Evolutionary conservation across 805 yeast species (phyloP).

Genomic region (Wickerhamomyces kurtzmanii): DNA sequence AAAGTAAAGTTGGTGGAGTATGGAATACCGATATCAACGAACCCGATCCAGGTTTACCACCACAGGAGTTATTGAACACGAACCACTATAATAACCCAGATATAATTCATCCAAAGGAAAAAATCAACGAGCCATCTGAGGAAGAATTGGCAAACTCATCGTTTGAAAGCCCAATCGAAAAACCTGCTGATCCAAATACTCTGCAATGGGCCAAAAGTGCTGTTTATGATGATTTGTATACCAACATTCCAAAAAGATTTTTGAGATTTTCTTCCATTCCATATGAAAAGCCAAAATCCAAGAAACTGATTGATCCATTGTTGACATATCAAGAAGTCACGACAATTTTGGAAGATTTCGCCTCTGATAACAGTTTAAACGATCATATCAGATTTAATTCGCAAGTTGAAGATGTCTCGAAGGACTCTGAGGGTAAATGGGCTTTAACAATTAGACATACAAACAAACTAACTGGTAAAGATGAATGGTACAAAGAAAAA

Average conservation of each 20-base stretch:
- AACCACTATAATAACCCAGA: conserved; percentile 23
- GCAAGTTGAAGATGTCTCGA: conserved; percentile 26
- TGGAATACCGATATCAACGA: conserved; percentile 22
- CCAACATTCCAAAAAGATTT: conserved; percentile 28
- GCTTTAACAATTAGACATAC: conserved; percentile 16
- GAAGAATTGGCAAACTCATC: conserved; percentile 13
- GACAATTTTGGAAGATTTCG: conserved; percentile 17
- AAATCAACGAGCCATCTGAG: conserved; percentile 4
- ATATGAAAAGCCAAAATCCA: conserved; percentile 11
- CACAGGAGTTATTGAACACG: conserved; percentile 22
- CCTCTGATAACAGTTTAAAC: conserved; percentile 17
- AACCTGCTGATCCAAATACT: conserved; percentile 18
- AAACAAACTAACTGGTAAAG: conserved; percentile 9
- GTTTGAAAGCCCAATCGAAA: conserved; percentile 5
- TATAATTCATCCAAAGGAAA: conserved; percentile 12
- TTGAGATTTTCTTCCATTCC: conserved; percentile 24
- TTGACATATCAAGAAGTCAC: conserved; percentile 25
- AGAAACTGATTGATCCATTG: conserved; percentile 22
- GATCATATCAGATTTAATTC: conserved; percentile 27
- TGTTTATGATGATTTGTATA: conserved; percentile 24
- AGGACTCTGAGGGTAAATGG: conserved; percentile 27
- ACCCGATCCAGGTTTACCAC: conserved; percentile 10
- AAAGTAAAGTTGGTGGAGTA: conserved; percentile 32
- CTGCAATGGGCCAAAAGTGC: conserved; percentile 28
- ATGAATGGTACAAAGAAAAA: conserved; percentile 32